phyloP scores from a whole-genome alignment of 2,329 filamentous ascomycete species.

The Aspergillus sp. region DNA sequence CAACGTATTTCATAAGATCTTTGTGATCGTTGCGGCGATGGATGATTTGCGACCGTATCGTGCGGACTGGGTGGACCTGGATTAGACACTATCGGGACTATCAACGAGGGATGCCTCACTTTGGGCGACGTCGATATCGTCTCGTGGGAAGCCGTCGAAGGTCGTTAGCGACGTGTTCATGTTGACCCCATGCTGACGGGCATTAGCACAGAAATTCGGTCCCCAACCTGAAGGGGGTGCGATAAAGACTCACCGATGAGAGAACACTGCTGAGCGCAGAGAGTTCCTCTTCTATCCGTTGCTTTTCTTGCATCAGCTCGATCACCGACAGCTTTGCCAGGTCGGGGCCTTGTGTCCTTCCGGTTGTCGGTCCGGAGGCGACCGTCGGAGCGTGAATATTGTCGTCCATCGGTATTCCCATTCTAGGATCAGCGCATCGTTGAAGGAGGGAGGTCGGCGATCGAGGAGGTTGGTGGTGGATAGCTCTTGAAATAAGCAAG shows the following conservation, averaged over 20 bases:
- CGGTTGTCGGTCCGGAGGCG: slow-evolving; percentile 73
- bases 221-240: too few species aligned
- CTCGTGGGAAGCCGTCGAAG: slow-evolving; percentile 85
- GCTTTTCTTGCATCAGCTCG: slow-evolving; percentile 81
- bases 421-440: slow-evolving; percentile 24
- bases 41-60: slow-evolving; percentile 88
- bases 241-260: slow-evolving; percentile 66
- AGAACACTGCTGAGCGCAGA: slow-evolving; percentile 80
- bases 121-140: slow-evolving; percentile 92
- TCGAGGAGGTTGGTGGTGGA: slow-evolving; percentile 3
- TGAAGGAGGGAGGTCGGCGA: slow-evolving; percentile 11
- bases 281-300: slow-evolving; percentile 80
- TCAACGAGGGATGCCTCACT: slow-evolving; percentile 56
- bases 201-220: too few species aligned
- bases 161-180: slow-evolving; percentile 90
- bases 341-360: slow-evolving; percentile 55
- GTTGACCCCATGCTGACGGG: slow-evolving; percentile 76
- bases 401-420: slow-evolving; percentile 62
- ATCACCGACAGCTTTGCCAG: slow-evolving; percentile 67
- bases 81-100: not conserved
- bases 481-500: slow-evolving; percentile 3
- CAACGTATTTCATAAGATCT: slow-evolving; percentile 77
- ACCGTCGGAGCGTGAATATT: slow-evolving; percentile 68
- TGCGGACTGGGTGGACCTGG: slow-evolving; percentile 64
- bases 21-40: slow-evolving; percentile 91